Percentiles rank a stretch among this genome's conserved stretches.
Evolutionary conservation across 2,329 filamentous ascomycete species (phyloP).

Genomic region (Neopestalotiopsis clavispora): DNA sequence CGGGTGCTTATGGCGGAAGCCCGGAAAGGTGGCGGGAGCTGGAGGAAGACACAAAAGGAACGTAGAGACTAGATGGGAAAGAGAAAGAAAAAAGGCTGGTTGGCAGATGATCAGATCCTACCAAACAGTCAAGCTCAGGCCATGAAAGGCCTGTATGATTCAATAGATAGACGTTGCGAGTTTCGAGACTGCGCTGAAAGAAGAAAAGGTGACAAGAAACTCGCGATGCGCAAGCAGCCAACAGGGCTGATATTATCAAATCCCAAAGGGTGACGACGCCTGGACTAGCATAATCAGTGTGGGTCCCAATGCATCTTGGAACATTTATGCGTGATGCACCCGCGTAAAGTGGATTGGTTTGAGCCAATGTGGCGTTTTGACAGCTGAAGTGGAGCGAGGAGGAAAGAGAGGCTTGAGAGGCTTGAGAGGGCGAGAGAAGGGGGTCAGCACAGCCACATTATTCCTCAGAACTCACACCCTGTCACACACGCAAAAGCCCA

Average conservation of each 20-base stretch:
- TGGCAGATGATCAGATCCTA: constrained; percentile 19
- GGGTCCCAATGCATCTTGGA: background rate
- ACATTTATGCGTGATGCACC: constrained; percentile 8
- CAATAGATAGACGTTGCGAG: background rate
- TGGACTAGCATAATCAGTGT: background rate
- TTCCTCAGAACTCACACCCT: too few species aligned
- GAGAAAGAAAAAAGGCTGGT: constrained; percentile 1
- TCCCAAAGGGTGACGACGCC: constrained; percentile 12
- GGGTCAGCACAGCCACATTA: constrained; percentile 2
- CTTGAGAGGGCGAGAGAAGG: background rate
- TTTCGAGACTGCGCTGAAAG: background rate
- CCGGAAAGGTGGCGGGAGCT: background rate
- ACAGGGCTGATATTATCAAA: background rate
- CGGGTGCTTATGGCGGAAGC: constrained; percentile 5
- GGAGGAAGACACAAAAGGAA: background rate
- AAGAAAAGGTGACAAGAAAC: background rate
- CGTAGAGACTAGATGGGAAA: constrained; percentile 1
- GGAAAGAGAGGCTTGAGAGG: background rate
- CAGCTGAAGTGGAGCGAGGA: background rate
- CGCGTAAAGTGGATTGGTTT: constrained; percentile 7
- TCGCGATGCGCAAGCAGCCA: background rate
- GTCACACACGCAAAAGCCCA: background rate
- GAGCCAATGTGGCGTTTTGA: background rate
- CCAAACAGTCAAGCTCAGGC: background rate
- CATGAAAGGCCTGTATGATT: background rate